A percentile compares a stretch with the other conserved stretches of the same genome.
These are phyloP conservation scores for Capronia americana DNA, from an alignment of 2,329 filamentous ascomycete species.

Conservation along the genomic window DNA sequence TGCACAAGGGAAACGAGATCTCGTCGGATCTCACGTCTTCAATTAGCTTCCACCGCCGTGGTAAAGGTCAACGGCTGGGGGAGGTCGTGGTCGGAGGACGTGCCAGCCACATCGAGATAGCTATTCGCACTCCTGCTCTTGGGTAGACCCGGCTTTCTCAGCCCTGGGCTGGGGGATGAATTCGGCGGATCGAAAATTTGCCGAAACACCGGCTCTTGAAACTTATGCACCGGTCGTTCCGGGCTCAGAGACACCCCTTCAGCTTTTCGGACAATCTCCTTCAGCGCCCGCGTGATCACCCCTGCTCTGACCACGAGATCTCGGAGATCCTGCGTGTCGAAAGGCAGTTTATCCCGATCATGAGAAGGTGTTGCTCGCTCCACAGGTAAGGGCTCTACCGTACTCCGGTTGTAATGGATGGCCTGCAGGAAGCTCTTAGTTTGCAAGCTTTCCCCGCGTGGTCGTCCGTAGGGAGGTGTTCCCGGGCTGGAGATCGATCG, in stretches of 20 bases:
- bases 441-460: constrained; percentile 64
- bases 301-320: constrained; percentile 63
- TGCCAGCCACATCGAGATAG: constrained; percentile 39
- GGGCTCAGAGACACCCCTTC: constrained; percentile 51
- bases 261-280: constrained; percentile 57
- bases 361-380: constrained; percentile 39
- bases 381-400: constrained; percentile 40
- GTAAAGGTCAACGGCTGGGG: constrained; percentile 29
- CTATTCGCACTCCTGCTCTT: constrained; percentile 43
- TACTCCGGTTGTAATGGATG: constrained; percentile 58
- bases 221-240: constrained; percentile 38
- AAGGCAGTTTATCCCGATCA: constrained; percentile 63
- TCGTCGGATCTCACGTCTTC: constrained; percentile 5
- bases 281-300: constrained; percentile 56
- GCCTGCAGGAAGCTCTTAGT: constrained; percentile 68
- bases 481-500: constrained; percentile 39
- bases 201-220: constrained; percentile 54
- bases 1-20: constrained; percentile 15
- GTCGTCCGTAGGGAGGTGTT: constrained; percentile 47
- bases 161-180: constrained; percentile 42
- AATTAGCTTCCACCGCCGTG: constrained; percentile 35
- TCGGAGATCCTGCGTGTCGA: constrained; percentile 68
- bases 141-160: constrained; percentile 37
- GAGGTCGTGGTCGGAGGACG: constrained; percentile 39
- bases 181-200: constrained; percentile 55